Conservation (phyloP, 2,329 filamentous ascomycete genomes). For the Penicillium polonicum region DNA sequence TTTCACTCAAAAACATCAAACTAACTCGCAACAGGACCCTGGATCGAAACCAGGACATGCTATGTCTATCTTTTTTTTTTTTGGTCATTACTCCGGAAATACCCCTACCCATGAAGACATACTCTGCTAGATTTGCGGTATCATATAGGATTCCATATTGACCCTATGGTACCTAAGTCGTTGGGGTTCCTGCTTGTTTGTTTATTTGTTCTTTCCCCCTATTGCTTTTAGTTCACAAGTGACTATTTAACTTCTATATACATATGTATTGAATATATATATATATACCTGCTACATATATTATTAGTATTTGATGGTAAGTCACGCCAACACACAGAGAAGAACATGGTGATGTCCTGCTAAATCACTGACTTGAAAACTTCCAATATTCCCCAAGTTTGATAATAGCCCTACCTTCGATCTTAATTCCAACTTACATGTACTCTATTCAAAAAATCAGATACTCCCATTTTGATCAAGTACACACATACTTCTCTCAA, state of each 20-base stretch:
- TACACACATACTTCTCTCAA: neutral
- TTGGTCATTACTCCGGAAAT: too few species aligned
- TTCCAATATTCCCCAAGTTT: too few species aligned
- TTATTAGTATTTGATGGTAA: neutral
- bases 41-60: conserved; percentile 6
- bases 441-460: neutral
- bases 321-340: rapidly evolving
- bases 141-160: neutral
- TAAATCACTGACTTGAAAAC: neutral
- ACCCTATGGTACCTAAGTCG: too few species aligned
- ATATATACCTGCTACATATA: neutral
- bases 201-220: neutral
- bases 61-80: neutral
- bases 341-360: too few species aligned
- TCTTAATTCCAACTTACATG: too few species aligned
- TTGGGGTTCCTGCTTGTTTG: neutral
- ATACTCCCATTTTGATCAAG: neutral
- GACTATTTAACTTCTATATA: too few species aligned
- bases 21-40: neutral
- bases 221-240: neutral
- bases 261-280: neutral
- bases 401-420: neutral
- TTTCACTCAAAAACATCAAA: neutral
- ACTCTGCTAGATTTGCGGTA: neutral
- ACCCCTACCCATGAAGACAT: too few species aligned